Evolutionary conservation across 768 basidiomycete genomes (phyloP), one percentile per base, ranked within the genome.

Genomic region (Suillus ampliporus): DNA sequence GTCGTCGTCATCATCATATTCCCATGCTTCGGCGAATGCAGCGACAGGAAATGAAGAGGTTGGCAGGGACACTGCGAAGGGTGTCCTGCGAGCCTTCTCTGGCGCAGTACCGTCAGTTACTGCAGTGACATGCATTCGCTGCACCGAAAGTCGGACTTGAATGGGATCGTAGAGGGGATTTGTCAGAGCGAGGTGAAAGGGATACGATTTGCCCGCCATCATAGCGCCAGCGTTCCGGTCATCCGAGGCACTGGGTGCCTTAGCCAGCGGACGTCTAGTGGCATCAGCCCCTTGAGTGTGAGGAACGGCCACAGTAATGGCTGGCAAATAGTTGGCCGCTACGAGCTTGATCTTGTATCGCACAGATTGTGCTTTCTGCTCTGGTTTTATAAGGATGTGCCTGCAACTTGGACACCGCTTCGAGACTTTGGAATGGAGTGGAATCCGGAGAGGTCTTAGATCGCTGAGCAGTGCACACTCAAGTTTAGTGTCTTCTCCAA

Each of bases 331-430:
- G 73, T 92, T 97, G 34, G 93, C 87, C 0, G 97, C 97, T 61
- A 97, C 93, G 57, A 99, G 88, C 76, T 99, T 99, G 78, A 99
- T 98, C 78, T 98, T 98, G 83, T 90, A 98, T 19, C 94, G 87
- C 41, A 92, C 90, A 19, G 93, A 95, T 68, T 95, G 94, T 0
- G 95, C 91, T 73, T 99, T 99, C 71, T 96, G 92, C 74, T 99
- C 97, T 4, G 97, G 97, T 74, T 98, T 97, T 77, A 98, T 97
- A 65, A 99, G 86, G 68, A 99, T 97, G 75, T 99, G 97, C 19
- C 92, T 89, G 73, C 97, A 99, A 2, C 83, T 84, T 15, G 95
- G 90, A 78, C 97, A 99, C 5, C 97, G 93, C 77, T 99, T 99
- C 4, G 95, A 95, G 58, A 91, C 87, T 75, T 98, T 99, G 0